Conservation (phyloP, 495 filamentous ascomycete species). For the Collariella sp. region DNA sequence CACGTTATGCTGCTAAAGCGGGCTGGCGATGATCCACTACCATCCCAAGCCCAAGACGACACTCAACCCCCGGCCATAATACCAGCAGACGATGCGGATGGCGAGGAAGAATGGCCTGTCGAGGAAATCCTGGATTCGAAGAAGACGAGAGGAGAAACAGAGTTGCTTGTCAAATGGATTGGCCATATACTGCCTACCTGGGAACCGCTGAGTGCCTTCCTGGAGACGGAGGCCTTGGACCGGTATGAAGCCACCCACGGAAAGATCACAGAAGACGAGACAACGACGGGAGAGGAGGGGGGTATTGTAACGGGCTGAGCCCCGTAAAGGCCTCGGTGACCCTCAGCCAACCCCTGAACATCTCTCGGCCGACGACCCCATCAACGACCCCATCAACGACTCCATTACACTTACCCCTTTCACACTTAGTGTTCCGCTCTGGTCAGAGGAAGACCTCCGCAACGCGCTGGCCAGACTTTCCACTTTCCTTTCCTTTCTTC, state of each 20-base stretch:
- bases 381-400: no score
- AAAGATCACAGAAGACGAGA: background rate
- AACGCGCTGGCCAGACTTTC: no score
- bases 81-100: background rate
- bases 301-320: background rate
- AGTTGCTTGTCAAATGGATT: background rate
- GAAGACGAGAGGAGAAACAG: background rate
- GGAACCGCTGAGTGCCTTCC: no score
- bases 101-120: background rate
- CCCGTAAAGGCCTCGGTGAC: background rate
- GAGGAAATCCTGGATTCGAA: background rate
- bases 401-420: no score
- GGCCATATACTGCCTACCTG: no score
- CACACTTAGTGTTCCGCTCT: background rate
- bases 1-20: background rate
- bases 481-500: no score
- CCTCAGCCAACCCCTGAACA: background rate
- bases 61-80: background rate
- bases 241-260: no score
- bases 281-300: background rate
- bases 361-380: no score
- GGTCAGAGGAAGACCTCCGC: no score
- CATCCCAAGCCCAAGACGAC: background rate
- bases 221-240: no score
- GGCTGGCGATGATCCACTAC: background rate